phyloP scores from a whole-genome alignment of 345 rosid genomes.

The Eucalyptus microcorys region DNA sequence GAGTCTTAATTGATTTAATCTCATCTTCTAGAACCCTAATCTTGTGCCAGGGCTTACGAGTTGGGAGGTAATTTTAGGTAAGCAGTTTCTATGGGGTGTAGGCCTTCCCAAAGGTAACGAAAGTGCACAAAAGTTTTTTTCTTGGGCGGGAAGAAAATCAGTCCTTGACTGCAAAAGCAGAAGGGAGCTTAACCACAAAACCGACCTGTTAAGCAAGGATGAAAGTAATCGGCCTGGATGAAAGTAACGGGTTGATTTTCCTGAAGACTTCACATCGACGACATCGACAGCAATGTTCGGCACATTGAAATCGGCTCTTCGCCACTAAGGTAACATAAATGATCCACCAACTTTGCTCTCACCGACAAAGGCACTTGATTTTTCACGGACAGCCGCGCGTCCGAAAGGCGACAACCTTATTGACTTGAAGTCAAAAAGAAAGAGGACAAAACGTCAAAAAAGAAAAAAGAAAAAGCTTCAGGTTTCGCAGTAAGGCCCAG shows the following conservation, averaged over 20 bases:
- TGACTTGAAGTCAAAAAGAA: background rate
- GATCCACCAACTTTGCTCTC: background rate
- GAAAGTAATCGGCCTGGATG: background rate
- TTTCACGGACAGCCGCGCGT: background rate
- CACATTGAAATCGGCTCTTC: background rate
- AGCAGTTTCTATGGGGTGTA: background rate
- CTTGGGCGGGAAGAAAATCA: accelerated
- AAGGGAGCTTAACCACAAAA: accelerated
- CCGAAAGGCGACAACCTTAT: background rate
- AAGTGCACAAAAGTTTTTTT: background rate
- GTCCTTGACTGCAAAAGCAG: background rate
- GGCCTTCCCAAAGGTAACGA: background rate
- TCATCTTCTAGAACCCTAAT: background rate
- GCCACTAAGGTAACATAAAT: background rate
- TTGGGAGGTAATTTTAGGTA: background rate
- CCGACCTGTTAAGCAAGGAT: accelerated
- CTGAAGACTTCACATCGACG: background rate
- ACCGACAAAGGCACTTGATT: background rate
- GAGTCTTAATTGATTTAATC: background rate
- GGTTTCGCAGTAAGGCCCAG: background rate
- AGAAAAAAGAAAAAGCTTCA: too few species aligned
- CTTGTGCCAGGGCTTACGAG: accelerated
- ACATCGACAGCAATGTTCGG: background rate
- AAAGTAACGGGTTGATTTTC: background rate
- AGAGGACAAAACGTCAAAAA: background rate